Evolutionary conservation across 352 stramenopile genomes (phyloP).

Genomic region (Pythium scleroteichum): DNA sequence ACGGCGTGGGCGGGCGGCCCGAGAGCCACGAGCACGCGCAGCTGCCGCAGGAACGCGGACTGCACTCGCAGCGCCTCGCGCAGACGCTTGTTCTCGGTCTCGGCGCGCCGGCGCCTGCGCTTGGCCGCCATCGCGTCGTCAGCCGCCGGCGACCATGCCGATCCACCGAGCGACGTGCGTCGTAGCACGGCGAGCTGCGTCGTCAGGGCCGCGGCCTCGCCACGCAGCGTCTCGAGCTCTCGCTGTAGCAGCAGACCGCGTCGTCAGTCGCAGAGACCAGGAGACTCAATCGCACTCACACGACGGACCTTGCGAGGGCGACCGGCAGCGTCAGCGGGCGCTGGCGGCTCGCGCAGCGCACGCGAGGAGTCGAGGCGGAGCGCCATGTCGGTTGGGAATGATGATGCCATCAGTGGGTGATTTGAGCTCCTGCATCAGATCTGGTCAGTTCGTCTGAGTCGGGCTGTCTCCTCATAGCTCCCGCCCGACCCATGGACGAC

Average conservation of each 20-base stretch:
- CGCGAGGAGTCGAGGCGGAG: too few species aligned
- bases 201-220: not conserved
- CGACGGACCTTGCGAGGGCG: too few species aligned
- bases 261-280: too few species aligned
- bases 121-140: not conserved
- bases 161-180: not conserved
- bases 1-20: not conserved
- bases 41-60: constrained; percentile 1
- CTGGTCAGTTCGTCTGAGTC: not conserved
- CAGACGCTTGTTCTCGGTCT: constrained; percentile 6
- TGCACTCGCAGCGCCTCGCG: constrained; percentile 3
- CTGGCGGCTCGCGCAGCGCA: too few species aligned
- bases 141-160: not conserved
- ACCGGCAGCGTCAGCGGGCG: too few species aligned
- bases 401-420: too few species aligned
- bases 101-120: not conserved
- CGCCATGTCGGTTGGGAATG: too few species aligned
- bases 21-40: not conserved
- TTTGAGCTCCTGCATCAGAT: too few species aligned
- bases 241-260: not conserved
- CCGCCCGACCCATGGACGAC: not conserved
- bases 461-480: not conserved
- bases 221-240: not conserved
- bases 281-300: too few species aligned
- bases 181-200: not conserved